Percentiles rank a stretch among this genome's conserved stretches.
phyloP scores from a whole-genome alignment of 2,329 filamentous ascomycete genomes.

The Aureobasidium sp. region DNA sequence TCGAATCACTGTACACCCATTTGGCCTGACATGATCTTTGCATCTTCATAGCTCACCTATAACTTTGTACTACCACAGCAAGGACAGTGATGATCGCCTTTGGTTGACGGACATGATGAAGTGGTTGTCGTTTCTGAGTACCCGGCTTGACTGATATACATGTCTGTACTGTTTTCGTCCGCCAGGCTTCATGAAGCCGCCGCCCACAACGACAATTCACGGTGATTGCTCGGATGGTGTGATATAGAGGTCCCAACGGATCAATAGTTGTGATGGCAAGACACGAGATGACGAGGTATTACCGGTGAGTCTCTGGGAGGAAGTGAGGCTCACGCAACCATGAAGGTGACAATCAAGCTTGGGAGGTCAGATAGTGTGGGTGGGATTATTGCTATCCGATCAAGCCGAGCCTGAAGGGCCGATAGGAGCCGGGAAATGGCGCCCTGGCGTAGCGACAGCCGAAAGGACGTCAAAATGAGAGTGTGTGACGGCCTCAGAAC shows the following conservation, averaged over 20 bases:
- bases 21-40: too few species aligned
- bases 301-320: neutral
- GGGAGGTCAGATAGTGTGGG: neutral
- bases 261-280: neutral
- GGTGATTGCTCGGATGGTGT: neutral
- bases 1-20: too few species aligned
- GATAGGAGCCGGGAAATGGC: neutral
- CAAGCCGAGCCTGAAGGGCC: constrained; percentile 2
- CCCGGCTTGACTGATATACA: too few species aligned
- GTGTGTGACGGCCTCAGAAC: too few species aligned
- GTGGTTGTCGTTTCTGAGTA: too few species aligned
- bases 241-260: neutral
- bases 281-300: neutral
- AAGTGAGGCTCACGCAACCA: constrained; percentile 5
- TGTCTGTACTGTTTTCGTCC: too few species aligned
- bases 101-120: too few species aligned
- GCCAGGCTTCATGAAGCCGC: neutral
- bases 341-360: neutral
- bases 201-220: neutral
- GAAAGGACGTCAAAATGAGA: neutral
- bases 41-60: too few species aligned
- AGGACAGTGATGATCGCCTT: too few species aligned
- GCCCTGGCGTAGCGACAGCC: neutral
- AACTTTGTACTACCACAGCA: too few species aligned
- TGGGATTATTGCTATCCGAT: neutral